Base-by-base conservation (phyloP, 139 green algal genomes). In the Micromonas pusilla region DNA sequence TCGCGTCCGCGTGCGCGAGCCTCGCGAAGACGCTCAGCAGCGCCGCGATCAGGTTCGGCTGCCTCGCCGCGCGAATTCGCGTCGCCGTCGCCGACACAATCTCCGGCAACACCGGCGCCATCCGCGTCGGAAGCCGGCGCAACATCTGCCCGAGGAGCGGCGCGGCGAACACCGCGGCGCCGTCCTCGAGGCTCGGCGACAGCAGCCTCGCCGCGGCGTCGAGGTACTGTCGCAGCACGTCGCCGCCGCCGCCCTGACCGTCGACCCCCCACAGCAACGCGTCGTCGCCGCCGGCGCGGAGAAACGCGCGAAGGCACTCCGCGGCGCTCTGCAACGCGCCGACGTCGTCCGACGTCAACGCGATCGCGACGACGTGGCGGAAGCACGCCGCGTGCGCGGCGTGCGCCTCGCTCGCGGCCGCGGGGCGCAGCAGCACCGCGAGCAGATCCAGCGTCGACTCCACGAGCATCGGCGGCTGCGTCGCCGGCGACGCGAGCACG, bases 371-470 rank as follows among this genome's bases (percentile, higher is more conserved):
- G 9, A 85, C 68, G 45, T 66, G 73, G 45, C 38, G 54, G 21
- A 77, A 85, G 52, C 77, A 71, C 21, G 74, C 80, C 1, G 53
- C 80, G 26, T 83, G 77, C 33, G 89, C 83, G 5, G 65, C 66
- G 20, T 31, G 37, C 4, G 85, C 87, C 23, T 83, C 77, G 31
- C 85, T 70, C 0, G 53, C 33, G 3, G 52, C 63, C 0, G 79
- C 76, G 1, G 84, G 77, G 4, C 52, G 68, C 34, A 92, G 60
- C 28, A 93, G 73, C 28, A 83, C 67, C 5, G 73, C 78, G 2
- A 92, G 63, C 73, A 94, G 37, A 62, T 93, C 88, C 79, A 94
- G 62, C 0, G 79, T 80, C 1, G 86, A 84, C 45, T 86, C 86
- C 30, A 94, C 82, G 30, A 91, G 38, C 30, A 85, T 82, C 21